Conservation (phyloP, 371 early-diverging fungal genomes). For the Mortierella sp. region DNA sequence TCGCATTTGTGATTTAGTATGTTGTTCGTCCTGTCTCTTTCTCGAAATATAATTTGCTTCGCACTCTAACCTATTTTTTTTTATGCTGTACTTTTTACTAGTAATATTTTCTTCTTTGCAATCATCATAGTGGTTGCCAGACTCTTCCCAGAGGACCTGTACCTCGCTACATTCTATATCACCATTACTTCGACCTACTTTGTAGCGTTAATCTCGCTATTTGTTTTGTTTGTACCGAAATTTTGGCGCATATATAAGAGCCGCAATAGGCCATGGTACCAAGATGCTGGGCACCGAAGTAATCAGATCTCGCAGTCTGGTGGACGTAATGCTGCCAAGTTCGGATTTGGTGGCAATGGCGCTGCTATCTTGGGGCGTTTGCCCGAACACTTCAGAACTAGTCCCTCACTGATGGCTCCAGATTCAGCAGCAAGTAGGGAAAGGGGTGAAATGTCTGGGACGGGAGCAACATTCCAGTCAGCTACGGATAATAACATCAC, state of each 20-base stretch:
- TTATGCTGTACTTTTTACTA: not conserved
- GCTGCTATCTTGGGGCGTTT: not conserved
- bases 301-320: too few relatives aligned
- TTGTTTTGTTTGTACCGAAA: conserved; percentile 29
- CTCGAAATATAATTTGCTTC: not conserved
- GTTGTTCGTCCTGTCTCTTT: not conserved
- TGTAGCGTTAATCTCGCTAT: not conserved
- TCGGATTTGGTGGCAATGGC: not conserved
- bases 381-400: conserved; percentile 3
- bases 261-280: too few relatives aligned
- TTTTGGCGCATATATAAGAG: conserved; percentile 17
- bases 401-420: not conserved
- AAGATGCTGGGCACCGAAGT: too few relatives aligned
- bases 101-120: conserved; percentile 23
- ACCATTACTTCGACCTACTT: not conserved
- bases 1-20: conserved; percentile 37
- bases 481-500: too few relatives aligned
- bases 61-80: not conserved
- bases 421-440: too few relatives aligned
- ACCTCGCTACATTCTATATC: conserved; percentile 23
- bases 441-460: too few relatives aligned
- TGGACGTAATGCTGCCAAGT: too few relatives aligned
- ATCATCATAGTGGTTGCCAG: conserved; percentile 11
- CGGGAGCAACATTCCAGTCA: too few relatives aligned
- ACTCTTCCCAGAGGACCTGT: conserved; percentile 15